Evolutionary conservation across 2,329 filamentous ascomycete species (phyloP).

Genomic region (Akanthomyces dipterigenus): DNA sequence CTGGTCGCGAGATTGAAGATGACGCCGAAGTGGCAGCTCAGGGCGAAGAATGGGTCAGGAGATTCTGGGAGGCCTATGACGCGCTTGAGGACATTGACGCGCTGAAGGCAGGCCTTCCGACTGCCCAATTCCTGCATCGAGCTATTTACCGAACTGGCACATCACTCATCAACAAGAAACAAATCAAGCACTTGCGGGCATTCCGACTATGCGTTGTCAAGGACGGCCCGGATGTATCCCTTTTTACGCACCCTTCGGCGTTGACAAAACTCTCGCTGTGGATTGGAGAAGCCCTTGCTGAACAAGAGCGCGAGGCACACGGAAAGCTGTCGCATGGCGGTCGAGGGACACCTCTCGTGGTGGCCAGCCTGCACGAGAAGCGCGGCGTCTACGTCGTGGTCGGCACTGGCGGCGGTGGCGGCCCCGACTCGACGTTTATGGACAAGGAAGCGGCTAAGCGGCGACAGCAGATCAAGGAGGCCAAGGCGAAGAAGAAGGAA

Average conservation of each 20-base stretch:
- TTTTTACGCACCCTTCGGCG: conserved; percentile 90
- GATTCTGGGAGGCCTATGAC: conserved; percentile 69
- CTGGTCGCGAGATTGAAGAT: conserved; percentile 35
- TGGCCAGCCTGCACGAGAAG: conserved; percentile 82
- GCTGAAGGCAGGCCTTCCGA: conserved; percentile 68
- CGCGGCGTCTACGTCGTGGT: conserved; percentile 88
- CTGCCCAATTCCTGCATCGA: conserved; percentile 81
- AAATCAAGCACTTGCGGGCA: conserved; percentile 84
- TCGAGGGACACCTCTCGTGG: conserved; percentile 76
- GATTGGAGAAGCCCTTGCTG: no score
- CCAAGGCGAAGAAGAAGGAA: conserved; percentile 56
- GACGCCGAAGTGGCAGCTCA: conserved; percentile 45
- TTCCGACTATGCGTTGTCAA: conserved; percentile 96
- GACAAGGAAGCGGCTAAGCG: conserved; percentile 61
- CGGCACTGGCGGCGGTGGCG: conserved; percentile 81
- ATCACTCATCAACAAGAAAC: conserved; percentile 82
- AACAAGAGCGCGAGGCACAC: conserved; percentile 61
- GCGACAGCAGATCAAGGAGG: conserved; percentile 55
- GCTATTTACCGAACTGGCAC: conserved; percentile 93
- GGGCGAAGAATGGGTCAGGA: conserved; percentile 56
- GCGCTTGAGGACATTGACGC: conserved; percentile 67
- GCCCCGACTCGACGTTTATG: conserved; percentile 62
- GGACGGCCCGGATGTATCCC: conserved; percentile 81
- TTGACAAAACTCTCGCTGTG: conserved; percentile 45
- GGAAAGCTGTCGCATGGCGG: conserved; percentile 63